Conservation (phyloP, 306 rosid genomes). For the Cucumis cinereus region DNA sequence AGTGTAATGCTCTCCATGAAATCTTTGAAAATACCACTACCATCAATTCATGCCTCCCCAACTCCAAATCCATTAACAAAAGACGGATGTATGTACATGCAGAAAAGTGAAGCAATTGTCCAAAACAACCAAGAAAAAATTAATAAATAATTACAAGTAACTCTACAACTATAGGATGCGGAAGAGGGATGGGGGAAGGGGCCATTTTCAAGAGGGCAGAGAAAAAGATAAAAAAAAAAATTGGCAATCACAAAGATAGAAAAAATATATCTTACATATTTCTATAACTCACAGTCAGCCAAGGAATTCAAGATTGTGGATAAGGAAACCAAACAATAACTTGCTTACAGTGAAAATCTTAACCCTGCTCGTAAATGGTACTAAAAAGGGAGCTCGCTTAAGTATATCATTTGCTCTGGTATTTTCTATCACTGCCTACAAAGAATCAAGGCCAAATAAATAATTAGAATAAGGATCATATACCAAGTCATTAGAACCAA, state of each 20-base stretch:
- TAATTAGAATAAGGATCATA: conserved; percentile 1
- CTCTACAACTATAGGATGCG: conserved; percentile 4
- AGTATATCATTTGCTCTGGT: conserved; percentile 84
- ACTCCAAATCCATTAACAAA: conserved; percentile 97
- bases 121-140: neutral
- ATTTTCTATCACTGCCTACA: conserved; percentile 66
- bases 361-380: conserved; percentile 98
- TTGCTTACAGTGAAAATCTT: conserved; percentile 79
- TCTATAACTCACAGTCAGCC: neutral
- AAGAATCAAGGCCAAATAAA: conserved; percentile 1
- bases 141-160: neutral
- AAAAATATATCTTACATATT: neutral
- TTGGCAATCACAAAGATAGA: no score
- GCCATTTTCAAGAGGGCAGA: neutral
- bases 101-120: conserved; percentile 1
- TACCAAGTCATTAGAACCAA: neutral
- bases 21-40: conserved; percentile 98
- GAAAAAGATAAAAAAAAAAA: neutral
- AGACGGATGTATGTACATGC: conserved; percentile 69
- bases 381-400: conserved; percentile 87
- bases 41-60: conserved; percentile 99
- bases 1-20: conserved; percentile 98
- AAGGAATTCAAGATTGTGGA: neutral
- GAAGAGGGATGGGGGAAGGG: neutral
- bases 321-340: conserved; percentile 1